Evolutionary conservation across 805 yeast species (phyloP), one percentile per base, ranked within the genome.

Genomic region (Kockiozyma suomiensis): DNA sequence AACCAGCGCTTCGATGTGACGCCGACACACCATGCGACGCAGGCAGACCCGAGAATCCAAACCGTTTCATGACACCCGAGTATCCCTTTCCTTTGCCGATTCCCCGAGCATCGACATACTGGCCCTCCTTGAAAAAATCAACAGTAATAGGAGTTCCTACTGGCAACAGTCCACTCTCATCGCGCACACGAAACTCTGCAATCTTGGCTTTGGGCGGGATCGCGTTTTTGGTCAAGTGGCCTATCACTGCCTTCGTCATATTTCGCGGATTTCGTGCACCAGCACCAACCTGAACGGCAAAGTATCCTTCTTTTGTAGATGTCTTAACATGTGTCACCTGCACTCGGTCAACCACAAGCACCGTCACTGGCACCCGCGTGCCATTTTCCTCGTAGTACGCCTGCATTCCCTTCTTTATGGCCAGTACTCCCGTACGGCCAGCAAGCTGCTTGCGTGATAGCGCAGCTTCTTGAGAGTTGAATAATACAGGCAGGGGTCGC

Each of bases 31-130:
- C 99, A 75, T 94, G 99, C 0, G 97, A 81, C 5, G 97, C 97
- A 45, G 84, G 82, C 74, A 88, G 83, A 81, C 99, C 99, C 48
- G 78, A 78, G 77, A 93, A 94, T 12, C 90, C 88, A 79, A 87
- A 88, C 76, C 97, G 85, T 74, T 93, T 93, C 97, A 94, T 94
- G 25, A 93, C 98, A 84, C 99, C 99, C 23, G 92, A 90, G 73
- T 90, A 90, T 10, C 99, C 99, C 75, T 94, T 94, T 76, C 99
- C 99, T 73, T 90, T 93, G 54, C 92, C 80, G 19, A 81, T 80
- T 15, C 92, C 87, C 72, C 84, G 81, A 54, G 90, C 77, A 72
- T 94, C 99, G 28, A 94, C 92, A 61, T 77, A 82, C 74, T 90
- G 94, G 32, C 97, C 98, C 17, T 77, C 79, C 58, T 84, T 81